Base-by-base conservation (phyloP, 768 basidiomycete genomes). In the Tylopilus plumbeoviolaceoides region DNA sequence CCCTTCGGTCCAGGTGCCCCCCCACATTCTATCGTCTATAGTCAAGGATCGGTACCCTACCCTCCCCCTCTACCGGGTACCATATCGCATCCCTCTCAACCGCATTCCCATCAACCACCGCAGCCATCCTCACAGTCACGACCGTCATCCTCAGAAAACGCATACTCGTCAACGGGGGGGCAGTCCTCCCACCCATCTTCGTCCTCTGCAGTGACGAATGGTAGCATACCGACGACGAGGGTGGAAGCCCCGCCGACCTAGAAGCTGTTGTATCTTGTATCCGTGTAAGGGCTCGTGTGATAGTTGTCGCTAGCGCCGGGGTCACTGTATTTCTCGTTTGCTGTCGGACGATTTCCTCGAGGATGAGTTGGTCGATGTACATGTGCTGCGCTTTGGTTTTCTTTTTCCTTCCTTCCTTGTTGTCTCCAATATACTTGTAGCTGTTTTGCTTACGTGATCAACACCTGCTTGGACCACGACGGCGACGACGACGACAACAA, bases 81-180 rank as follows among this genome's bases (percentile, higher is more conserved):
- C 15, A 70, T 80, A 49, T 75, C 77, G 36, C 79, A 77, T 50
- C 62, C 70, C 8, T 61, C 69, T 5, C 70, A 69, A 56, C 57
- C 65, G 25, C 68, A 65, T 46, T 57, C 63, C 17, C 72, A 70
- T 44, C 70, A 65, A 18, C 66, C 59, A 50, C 65, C 63, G 46
- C 69, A 62, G 15, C 71, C 72, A 14, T 68, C 71, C 6, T 69
- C 74, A 39, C 72, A 70, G 47, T 81, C 83, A 17, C 80, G 83
- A 42, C 82, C 83, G 17, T 74, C 77, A 33, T 83, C 86, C 4
- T 82, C 85, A 2, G 83, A 85, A 70, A 82, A 83, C 64, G 59
- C 72, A 36, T 81, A 76, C 63, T 68, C 80, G 6, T 72, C 81
- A 28, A 69, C 71, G 17, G 65, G 68, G 25, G 72, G 72, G 28